These are phyloP conservation scores for Pyrus hybrid DNA, from an alignment of 331 rosid genomes.

Conservation along the genomic window DNA sequence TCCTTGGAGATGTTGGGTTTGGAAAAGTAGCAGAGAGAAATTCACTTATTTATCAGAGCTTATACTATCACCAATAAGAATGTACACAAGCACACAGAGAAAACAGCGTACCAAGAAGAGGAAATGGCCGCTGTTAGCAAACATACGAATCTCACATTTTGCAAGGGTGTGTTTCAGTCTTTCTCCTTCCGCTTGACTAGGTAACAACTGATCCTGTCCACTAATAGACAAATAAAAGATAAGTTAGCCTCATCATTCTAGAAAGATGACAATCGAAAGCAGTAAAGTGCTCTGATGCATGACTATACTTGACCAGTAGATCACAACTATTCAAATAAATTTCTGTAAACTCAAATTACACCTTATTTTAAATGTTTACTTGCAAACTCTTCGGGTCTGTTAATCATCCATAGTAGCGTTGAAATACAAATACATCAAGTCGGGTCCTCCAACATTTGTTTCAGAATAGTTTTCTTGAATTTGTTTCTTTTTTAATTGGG, in stretches of 20 bases:
- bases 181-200: constrained; percentile 62
- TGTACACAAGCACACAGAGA: background rate
- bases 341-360: background rate
- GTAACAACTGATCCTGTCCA: constrained; percentile 66
- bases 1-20: background rate
- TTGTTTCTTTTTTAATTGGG: background rate
- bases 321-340: background rate
- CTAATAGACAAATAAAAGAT: constrained; percentile 34
- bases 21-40: background rate
- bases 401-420: background rate
- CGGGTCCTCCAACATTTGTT: background rate
- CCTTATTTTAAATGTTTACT: constrained; percentile 18
- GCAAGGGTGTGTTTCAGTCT: constrained; percentile 38
- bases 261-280: constrained; percentile 11
- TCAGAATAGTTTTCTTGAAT: background rate
- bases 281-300: background rate
- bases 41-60: background rate
- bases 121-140: constrained; percentile 64
- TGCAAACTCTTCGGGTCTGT: no score
- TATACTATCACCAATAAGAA: background rate
- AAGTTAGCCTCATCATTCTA: constrained; percentile 21
- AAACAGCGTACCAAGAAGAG: constrained; percentile 57
- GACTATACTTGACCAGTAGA: background rate
- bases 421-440: background rate
- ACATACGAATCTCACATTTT: constrained; percentile 51